Evolutionary conservation across 106 monocot genomes (phyloP).

Genomic region (Platanthera zijinensis): DNA sequence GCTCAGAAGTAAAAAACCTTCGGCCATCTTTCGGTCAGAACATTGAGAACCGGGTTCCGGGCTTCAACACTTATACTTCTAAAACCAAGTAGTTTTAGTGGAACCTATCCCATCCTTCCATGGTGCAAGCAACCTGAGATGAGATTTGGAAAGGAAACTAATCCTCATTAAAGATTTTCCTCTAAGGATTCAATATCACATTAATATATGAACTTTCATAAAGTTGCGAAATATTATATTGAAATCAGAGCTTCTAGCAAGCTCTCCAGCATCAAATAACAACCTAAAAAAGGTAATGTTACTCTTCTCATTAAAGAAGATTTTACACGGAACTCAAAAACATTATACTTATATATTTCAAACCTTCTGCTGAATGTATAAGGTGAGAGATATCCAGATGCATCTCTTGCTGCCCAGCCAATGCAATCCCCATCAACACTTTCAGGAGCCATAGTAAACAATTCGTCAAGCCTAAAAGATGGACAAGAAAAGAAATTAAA

Average conservation of each 20-base stretch:
- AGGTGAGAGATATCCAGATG: constrained; percentile 56
- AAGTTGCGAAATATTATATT: neutral
- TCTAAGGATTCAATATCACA: neutral
- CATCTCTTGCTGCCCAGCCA: constrained; percentile 65
- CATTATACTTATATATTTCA: neutral
- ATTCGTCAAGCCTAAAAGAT: neutral
- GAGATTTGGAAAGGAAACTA: too few species aligned
- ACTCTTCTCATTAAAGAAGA: neutral
- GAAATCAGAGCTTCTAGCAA: neutral
- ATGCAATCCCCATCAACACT: constrained; percentile 25
- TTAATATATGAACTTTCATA: neutral
- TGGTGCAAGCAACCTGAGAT: too few species aligned
- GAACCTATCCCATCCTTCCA: too few species aligned
- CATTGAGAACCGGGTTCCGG: too few species aligned
- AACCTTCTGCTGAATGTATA: constrained; percentile 53
- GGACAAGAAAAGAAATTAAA: neutral
- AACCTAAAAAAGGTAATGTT: neutral
- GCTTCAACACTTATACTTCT: too few species aligned
- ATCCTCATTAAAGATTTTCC: too few species aligned
- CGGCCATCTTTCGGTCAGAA: too few species aligned
- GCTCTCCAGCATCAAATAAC: neutral
- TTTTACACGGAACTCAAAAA: neutral
- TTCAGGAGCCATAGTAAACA: constrained; percentile 22
- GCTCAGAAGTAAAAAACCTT: too few species aligned
- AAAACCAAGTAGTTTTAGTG: too few species aligned